Base-by-base conservation (phyloP, 352 stramenopile genomes). In the Phytophthora ohioensis region DNA sequence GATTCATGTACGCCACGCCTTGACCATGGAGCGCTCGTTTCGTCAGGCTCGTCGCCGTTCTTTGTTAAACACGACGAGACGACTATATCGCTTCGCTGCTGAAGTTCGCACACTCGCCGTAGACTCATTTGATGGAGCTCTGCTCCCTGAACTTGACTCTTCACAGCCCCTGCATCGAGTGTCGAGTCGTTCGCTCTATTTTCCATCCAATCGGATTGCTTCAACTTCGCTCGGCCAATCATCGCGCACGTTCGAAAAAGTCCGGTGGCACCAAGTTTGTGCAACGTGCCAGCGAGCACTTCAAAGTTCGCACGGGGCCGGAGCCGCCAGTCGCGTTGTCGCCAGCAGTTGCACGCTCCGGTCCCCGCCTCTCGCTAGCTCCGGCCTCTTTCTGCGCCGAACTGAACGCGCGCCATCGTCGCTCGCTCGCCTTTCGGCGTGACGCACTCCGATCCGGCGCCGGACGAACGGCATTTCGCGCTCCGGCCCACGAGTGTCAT, bases 321-420 rank as follows among this genome's bases (percentile, higher is more conserved):
- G 41, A 46, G 41, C 17, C 41, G 39, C 39, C 47, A 57, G 52
- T 61, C 45, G 46, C 48, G 39, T 41, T 46, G 56, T 64, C 51
- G 58, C 45, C 11, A 60, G 45, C 47, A 59, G 56, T 36, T 47
- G 34, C 67, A 59, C 43, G 46, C 46, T 65, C 52, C 57, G 57
- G 54, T 7, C 35, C 31, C 57, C 43, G 31, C 64, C 55, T 60
- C 64, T 66, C 49, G 51, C 31, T 39, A 56, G 69, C 69, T 60
- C 53, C 57, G 64, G 58, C 64, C 64, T 35, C 66, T 75, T 75
- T 78, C 61, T 75, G 67, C 71, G 53, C 71, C 53, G 52, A 78
- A 75, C 70, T 71, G 65, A 36, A 69, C 60, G 66, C 54, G 30
- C 42, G 48, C 52, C 56, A 69, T 67, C 60, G 70, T 67, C 55